Evolutionary conservation across 2,329 filamentous ascomycete genomes (phyloP).

Genomic region (Stromatinia cepivora): DNA sequence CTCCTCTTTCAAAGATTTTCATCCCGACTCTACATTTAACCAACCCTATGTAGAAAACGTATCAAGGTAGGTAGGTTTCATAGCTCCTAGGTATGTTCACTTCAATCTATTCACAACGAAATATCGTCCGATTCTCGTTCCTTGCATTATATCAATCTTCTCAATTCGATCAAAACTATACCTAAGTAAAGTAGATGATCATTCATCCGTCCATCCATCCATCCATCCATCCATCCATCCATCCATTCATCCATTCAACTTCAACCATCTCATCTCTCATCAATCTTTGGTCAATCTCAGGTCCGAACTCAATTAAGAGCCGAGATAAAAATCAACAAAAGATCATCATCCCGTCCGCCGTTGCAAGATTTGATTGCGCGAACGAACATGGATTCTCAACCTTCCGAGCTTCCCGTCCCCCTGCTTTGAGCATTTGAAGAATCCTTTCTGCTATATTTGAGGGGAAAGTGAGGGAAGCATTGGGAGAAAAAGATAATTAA

Average conservation of each 20-base stretch:
- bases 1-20: not conserved
- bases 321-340: constrained; percentile 1
- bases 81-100: not conserved
- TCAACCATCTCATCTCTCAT: not conserved
- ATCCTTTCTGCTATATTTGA: not conserved
- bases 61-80: not conserved
- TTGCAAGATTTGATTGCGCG: constrained; percentile 3
- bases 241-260: too few species aligned
- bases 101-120: not conserved
- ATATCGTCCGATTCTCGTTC: constrained; percentile 18
- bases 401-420: constrained; percentile 15
- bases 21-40: constrained; percentile 8
- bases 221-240: not conserved
- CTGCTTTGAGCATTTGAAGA: constrained; percentile 19
- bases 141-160: constrained; percentile 11
- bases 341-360: not conserved
- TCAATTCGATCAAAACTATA: constrained; percentile 5
- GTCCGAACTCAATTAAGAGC: not conserved
- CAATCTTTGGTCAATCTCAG: constrained; percentile 4
- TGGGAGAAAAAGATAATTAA: not conserved
- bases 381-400: constrained; percentile 14
- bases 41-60: constrained; percentile 4
- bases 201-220: not conserved
- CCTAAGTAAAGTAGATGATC: not conserved
- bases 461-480: not conserved